Evolutionary conservation across 2,329 filamentous ascomycete species (phyloP).

Genomic region (Thermoascus crustaceus): DNA sequence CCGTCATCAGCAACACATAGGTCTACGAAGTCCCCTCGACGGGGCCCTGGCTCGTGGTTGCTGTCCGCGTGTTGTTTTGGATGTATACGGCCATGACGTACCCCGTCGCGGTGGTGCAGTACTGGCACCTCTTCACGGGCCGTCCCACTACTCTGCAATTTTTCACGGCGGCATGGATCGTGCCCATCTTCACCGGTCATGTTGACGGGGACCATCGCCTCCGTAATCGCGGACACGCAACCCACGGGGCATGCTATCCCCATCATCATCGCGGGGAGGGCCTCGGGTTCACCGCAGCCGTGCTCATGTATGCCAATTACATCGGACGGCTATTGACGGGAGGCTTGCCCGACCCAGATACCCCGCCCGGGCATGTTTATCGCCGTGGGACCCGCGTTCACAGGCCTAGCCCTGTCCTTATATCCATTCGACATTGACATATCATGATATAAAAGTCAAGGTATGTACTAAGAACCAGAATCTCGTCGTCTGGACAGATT

Average conservation of each 20-base stretch:
- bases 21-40: conserved; percentile 52
- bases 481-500: too few relatives aligned
- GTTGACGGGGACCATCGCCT: conserved; percentile 31
- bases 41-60: conserved; percentile 48
- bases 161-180: neutral
- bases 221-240: conserved; percentile 22
- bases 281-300: conserved; percentile 37
- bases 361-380: conserved; percentile 46
- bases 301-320: conserved; percentile 39
- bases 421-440: too few relatives aligned
- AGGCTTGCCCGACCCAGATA: conserved; percentile 34
- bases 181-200: conserved; percentile 20
- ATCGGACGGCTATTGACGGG: conserved; percentile 34
- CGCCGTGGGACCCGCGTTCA: conserved; percentile 43
- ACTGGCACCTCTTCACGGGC: conserved; percentile 53
- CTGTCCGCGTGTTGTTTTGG: conserved; percentile 58
- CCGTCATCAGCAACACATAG: conserved; percentile 57
- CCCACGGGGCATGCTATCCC: conserved; percentile 25
- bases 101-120: conserved; percentile 44
- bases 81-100: conserved; percentile 47
- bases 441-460: too few relatives aligned
- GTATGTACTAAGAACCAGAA: too few relatives aligned
- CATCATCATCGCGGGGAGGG: conserved; percentile 40
- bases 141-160: neutral
- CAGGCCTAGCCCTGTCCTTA: conserved; percentile 39